Conservation (phyloP, 148 eudicot species). For the Nepenthes gracilis region DNA sequence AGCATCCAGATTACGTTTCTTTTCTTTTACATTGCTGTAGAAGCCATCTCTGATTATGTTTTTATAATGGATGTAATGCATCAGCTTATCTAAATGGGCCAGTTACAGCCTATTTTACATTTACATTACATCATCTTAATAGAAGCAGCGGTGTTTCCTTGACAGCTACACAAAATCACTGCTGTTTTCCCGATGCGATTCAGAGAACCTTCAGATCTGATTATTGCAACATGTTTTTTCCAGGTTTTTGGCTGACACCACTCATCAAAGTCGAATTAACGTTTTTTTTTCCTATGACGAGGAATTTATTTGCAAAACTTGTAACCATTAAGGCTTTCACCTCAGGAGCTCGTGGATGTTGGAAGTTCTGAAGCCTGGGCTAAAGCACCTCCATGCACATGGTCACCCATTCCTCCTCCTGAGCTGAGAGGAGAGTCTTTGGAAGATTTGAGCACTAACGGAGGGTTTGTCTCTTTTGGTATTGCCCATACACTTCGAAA, state of each 20-base stretch:
- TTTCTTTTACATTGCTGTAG: no score
- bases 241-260: slow-evolving; percentile 42
- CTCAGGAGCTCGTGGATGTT: slow-evolving; percentile 71
- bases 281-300: no score
- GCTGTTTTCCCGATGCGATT: slow-evolving; percentile 85
- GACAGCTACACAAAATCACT: slow-evolving; percentile 59
- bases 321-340: not conserved
- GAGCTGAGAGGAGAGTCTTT: slow-evolving; percentile 71
- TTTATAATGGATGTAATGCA: no score
- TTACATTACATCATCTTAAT: not conserved
- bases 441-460: slow-evolving; percentile 77
- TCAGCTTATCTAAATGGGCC: not conserved
- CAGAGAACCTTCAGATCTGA: slow-evolving; percentile 66
- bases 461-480: slow-evolving; percentile 92
- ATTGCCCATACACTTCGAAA: slow-evolving; percentile 5
- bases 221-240: slow-evolving; percentile 83
- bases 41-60: no score
- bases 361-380: slow-evolving; percentile 45
- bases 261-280: not conserved
- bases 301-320: no score
- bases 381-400: slow-evolving; percentile 75
- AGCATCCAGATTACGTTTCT: no score
- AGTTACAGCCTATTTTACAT: not conserved
- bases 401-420: slow-evolving; percentile 92
- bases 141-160: slow-evolving; percentile 8